phyloP scores from a whole-genome alignment of 1,284 basidiomycete species.

The Ganoderma resinaceum region DNA sequence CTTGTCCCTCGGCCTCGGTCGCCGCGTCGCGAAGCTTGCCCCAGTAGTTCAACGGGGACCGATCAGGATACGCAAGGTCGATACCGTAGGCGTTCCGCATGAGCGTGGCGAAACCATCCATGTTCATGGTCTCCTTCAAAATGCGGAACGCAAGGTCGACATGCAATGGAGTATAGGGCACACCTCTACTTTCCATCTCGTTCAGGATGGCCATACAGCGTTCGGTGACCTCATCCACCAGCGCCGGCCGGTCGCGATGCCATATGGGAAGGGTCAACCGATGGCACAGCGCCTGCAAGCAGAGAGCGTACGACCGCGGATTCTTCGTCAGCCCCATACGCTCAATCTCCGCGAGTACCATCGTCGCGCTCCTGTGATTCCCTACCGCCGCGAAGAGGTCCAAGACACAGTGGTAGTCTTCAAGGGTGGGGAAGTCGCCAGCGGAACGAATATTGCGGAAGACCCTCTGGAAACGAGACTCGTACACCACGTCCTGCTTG shows the following conservation, averaged over 20 bases:
- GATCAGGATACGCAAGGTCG: conserved; percentile 75
- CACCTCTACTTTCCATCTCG: conserved; percentile 58
- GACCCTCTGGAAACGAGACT: conserved; percentile 67
- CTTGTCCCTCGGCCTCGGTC: conserved; percentile 22
- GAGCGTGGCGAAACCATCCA: conserved; percentile 59
- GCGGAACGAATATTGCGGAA: conserved; percentile 70
- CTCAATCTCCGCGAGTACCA: conserved; percentile 66
- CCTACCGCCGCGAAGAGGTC: conserved; percentile 77
- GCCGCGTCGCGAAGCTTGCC: conserved; percentile 25
- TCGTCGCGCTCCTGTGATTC: conserved; percentile 61
- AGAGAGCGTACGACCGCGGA: conserved; percentile 64
- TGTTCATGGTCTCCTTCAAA: conserved; percentile 66
- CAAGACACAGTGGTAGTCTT: conserved; percentile 78
- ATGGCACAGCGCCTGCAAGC: conserved; percentile 70
- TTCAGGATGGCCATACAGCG: conserved; percentile 58
- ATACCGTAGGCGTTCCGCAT: conserved; percentile 74
- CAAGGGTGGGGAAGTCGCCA: conserved; percentile 56
- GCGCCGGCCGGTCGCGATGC: conserved; percentile 40
- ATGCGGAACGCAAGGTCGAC: conserved; percentile 72
- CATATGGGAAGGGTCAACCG: conserved; percentile 64
- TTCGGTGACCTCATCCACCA: conserved; percentile 50
- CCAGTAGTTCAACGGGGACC: conserved; percentile 55
- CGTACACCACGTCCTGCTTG: conserved; percentile 55
- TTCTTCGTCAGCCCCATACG: conserved; percentile 52
- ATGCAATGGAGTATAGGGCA: conserved; percentile 61